phyloP scores from a whole-genome alignment of 495 filamentous ascomycete genomes.

The Daldinia loculata region DNA sequence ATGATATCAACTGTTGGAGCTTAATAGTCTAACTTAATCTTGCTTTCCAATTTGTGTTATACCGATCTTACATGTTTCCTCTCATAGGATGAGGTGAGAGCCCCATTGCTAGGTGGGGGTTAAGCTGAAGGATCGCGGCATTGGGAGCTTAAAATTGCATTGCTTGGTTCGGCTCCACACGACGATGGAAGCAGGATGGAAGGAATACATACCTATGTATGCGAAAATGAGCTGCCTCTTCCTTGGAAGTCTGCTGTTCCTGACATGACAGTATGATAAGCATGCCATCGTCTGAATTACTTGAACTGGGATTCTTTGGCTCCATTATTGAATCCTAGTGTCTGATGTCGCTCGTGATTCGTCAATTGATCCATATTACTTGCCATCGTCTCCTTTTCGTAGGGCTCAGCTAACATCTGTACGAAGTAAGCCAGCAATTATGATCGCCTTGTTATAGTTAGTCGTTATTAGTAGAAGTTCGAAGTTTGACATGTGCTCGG shows the following conservation, averaged over 20 bases:
- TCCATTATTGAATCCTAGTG: slow-evolving; percentile 8
- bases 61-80: background rate
- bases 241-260: background rate
- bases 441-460: slow-evolving; percentile 10
- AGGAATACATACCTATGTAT: slow-evolving; percentile 15
- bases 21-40: background rate
- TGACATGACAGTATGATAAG: slow-evolving; percentile 5
- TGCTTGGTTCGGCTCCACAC: background rate
- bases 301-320: slow-evolving; percentile 12
- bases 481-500: background rate
- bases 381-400: slow-evolving; percentile 8
- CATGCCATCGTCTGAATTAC: slow-evolving; percentile 14
- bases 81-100: background rate
- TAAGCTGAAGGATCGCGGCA: slow-evolving; percentile 1
- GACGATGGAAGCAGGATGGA: slow-evolving; percentile 25
- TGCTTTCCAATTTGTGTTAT: background rate
- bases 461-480: background rate
- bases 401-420: slow-evolving; percentile 10
- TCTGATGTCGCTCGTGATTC: slow-evolving; percentile 8
- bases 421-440: slow-evolving; percentile 27
- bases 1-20: background rate
- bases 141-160: slow-evolving; percentile 5
- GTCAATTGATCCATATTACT: slow-evolving; percentile 15
- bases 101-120: background rate
- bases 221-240: background rate